Evolutionary conservation across 2,329 filamentous ascomycete species (phyloP).

Genomic region (Beauveria australis): DNA sequence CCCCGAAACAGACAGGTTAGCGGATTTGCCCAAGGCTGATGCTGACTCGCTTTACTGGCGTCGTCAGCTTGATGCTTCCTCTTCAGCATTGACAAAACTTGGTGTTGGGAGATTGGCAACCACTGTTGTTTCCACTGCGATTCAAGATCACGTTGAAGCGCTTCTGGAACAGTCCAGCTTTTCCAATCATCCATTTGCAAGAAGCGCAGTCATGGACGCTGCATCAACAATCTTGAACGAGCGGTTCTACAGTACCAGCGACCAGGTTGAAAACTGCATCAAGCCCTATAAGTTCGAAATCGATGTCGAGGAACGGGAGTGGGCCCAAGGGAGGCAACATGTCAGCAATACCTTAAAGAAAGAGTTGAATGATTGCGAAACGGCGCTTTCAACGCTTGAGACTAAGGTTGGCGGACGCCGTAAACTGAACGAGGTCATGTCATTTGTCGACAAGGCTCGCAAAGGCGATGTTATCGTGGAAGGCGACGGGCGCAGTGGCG

Average conservation of each 20-base stretch:
- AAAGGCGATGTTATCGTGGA: slow-evolving; percentile 80
- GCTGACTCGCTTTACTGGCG: slow-evolving; percentile 85
- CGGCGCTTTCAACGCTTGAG: slow-evolving; percentile 68
- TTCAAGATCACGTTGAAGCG: slow-evolving; percentile 74
- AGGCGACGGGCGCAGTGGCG: slow-evolving; percentile 73
- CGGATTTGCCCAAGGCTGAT: slow-evolving; percentile 75
- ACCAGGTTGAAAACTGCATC: slow-evolving; percentile 97
- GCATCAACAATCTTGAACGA: slow-evolving; percentile 87
- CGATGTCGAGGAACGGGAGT: slow-evolving; percentile 85
- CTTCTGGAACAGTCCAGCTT: slow-evolving; percentile 79
- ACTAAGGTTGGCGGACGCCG: slow-evolving; percentile 68
- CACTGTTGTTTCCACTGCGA: slow-evolving; percentile 78
- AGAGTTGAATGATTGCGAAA: slow-evolving; percentile 77
- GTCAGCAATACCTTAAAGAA: slow-evolving; percentile 73
- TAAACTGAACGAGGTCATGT: slow-evolving; percentile 83
- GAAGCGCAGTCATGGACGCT: slow-evolving; percentile 86
- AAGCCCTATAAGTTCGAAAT: slow-evolving; percentile 99
- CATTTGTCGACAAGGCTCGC: slow-evolving; percentile 82
- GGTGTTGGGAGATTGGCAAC: slow-evolving; percentile 90
- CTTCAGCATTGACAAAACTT: slow-evolving; percentile 82
- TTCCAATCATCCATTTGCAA: slow-evolving; percentile 80
- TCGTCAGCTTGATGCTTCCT: slow-evolving; percentile 86
- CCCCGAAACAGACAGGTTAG: slow-evolving; percentile 63
- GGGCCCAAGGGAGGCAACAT: slow-evolving; percentile 77
- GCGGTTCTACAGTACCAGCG: slow-evolving; percentile 90